Evolutionary conservation across 768 basidiomycete species (phyloP), one percentile per base, ranked within the genome.

Genomic region (Neoboletus subvelutipes): DNA sequence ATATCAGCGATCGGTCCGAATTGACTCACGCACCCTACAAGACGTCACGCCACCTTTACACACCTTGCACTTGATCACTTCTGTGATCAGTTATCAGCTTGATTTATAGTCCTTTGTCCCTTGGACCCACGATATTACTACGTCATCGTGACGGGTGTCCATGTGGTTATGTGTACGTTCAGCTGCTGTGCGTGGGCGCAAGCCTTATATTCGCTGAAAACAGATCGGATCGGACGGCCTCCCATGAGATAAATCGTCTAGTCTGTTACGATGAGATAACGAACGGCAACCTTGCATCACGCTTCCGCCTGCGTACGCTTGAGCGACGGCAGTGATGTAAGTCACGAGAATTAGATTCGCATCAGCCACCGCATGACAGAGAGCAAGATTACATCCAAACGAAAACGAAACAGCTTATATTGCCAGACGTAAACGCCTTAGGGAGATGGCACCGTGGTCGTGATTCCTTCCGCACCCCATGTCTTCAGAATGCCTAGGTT

Each of bases 361-460:
- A 53, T 50, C 52, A 59, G 18, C 29, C 45, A 46, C 28, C 46
- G 45, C 40, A 52, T 37, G 36, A 15, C 48, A n/a, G 43, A 34
- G 39, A 40, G 41, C n/a, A 20, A 36, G 20, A n/a, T n/a, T n/a
- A n/a, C n/a, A n/a, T n/a, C n/a, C n/a, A n/a, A n/a, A n/a, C n/a
- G 36, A 50, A 46, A 60, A 52, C 55, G 40, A 53, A 66, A 54
- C 58, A 34, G 55, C 41, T 18, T 28, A 65, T 63, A 68, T 63
- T 60, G 17, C 45, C 41, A 12, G 61, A 64, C 67, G 67, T 69
- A 66, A 67, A 45, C 18, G n/a, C 41, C 13, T 43, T 29, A 53
- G 43, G 47, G 51, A 29, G 33, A 50, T 54, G 42, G 24, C 28
- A 18, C 41, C 54, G 52, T 45, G 39, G 45, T 42, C 47, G 43